These are phyloP conservation scores for Epichloe scottii DNA, from an alignment of 2,329 filamentous ascomycete species.

Conservation along the genomic window DNA sequence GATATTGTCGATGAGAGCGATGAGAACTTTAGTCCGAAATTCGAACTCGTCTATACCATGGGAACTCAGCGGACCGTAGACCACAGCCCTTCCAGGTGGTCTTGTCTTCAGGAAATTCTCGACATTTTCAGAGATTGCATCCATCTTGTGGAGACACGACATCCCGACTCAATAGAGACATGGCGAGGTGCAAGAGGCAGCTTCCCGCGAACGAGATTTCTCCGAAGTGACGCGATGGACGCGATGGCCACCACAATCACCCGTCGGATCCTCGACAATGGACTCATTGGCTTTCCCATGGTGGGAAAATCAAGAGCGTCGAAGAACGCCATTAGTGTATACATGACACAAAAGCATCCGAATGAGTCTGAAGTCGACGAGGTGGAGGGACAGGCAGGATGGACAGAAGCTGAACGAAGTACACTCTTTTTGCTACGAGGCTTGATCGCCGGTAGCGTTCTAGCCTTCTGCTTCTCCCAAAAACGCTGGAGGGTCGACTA, in stretches of 20 bases:
- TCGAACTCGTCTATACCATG: constrained; percentile 52
- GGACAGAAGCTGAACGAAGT: constrained; percentile 21
- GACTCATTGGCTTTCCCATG: constrained; percentile 30
- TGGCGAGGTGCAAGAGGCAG: constrained; percentile 28
- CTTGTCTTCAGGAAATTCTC: constrained; percentile 1
- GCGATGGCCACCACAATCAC: neutral
- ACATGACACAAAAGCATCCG: constrained; percentile 29
- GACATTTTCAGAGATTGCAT: constrained; percentile 23
- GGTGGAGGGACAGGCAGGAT: constrained; percentile 20
- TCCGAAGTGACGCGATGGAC: constrained; percentile 4
- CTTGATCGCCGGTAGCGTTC: constrained; percentile 38
- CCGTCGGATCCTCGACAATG: constrained; percentile 20
- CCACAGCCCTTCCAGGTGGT: constrained; percentile 19
- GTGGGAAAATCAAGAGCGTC: constrained; percentile 18
- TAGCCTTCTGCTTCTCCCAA: constrained; percentile 35
- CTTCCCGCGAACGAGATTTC: constrained; percentile 16
- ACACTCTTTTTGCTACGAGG: constrained; percentile 36
- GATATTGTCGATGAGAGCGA: constrained; percentile 56
- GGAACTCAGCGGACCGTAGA: constrained; percentile 39
- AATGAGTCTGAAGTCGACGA: constrained; percentile 14
- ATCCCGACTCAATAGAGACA: constrained; percentile 17
- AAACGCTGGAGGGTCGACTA: constrained; percentile 54
- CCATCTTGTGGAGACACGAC: constrained; percentile 21
- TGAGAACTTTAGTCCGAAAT: constrained; percentile 47
- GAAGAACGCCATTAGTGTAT: constrained; percentile 23